A percentile compares a stretch with the other conserved stretches of the same genome.
phyloP scores from a whole-genome alignment of 78 protist genomes.

The Isochrysis galbana region DNA sequence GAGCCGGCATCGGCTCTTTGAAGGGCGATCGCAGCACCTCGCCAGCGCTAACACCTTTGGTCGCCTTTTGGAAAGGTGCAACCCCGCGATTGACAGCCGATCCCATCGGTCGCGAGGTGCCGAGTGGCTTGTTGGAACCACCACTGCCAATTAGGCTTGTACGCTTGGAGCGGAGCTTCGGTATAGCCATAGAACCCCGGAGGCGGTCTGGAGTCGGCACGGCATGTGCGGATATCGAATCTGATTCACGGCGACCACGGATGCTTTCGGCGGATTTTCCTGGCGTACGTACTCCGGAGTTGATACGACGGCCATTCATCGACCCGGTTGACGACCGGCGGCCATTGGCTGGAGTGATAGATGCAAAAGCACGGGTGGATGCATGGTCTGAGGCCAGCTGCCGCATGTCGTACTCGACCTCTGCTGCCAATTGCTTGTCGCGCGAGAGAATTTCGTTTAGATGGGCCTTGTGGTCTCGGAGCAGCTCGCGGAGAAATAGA shows the following conservation, averaged over 20 bases:
- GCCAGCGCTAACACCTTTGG: neutral
- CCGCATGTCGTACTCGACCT: constrained; percentile 3
- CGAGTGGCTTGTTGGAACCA: neutral
- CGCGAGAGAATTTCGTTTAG: neutral
- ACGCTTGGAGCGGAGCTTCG: neutral
- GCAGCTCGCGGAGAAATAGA: neutral
- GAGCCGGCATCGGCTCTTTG: neutral
- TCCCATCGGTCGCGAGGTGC: neutral
- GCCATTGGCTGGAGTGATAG: neutral
- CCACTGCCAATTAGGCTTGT: neutral
- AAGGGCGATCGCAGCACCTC: neutral
- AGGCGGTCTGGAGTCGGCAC: neutral
- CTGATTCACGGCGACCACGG: neutral
- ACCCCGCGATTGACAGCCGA: neutral
- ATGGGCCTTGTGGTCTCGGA: neutral
- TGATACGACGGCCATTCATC: neutral
- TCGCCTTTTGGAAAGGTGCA: neutral
- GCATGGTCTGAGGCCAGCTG: neutral
- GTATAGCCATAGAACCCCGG: neutral
- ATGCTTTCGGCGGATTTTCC: neutral
- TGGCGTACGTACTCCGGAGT: neutral
- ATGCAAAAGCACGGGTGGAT: neutral
- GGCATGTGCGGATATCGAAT: no score
- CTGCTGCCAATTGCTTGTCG: neutral
- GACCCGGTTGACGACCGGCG: neutral